Evolutionary conservation across 768 basidiomycete species (phyloP), one percentile per base, ranked within the genome.

Genomic region (Xerocomellus amylosporus): DNA sequence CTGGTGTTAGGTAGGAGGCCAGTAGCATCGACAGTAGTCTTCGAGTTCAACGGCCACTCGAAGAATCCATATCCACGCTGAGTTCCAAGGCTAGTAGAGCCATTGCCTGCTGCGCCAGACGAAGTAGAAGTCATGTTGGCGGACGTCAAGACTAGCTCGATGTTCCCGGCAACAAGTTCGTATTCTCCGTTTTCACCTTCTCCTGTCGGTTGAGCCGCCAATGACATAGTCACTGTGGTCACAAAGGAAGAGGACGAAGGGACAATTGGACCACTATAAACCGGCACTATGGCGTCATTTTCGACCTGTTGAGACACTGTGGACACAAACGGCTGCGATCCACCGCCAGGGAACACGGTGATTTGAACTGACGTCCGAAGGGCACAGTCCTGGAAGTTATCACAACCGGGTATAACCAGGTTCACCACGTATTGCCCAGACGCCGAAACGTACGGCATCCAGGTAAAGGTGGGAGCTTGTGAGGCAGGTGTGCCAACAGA

Each of bases 371-470:
- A 82, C 0, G 95, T 97, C 15, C 97, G 85, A 24, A 76, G 70
- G 15, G 71, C 76, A 65, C 97, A 99, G 64, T 96, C 89, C 57
- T 86, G 83, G 64, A 93, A 81, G 53, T 84, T 73, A 4, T 76
- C 74, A 72, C 97, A 99, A 13, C 95, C 95, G 0, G 97, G 97
- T 15, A 96, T 79, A 41, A 90, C 78, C 39, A 98, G 66, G 71
- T 87, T 89, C 58, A 98, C 77, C 39, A 87, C 82, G 71, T 99
- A 99, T 55, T 82, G 74, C 31, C 94, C 97, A 3, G 89, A 80
- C 10, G 90, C 87, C 0, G 91, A 91, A n/a, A 98, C 87, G 63
- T 92, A 93, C 0, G 95, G 95, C 70, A 83, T 79, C 87, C 92
- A 97, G 0, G 90, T 94, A 67, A 96, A 83, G 34, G 80, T 85